A percentile compares a stretch with the other conserved stretches of the same genome.
Conservation (phyloP, 1,284 basidiomycete species). For the Mycena sp. region DNA sequence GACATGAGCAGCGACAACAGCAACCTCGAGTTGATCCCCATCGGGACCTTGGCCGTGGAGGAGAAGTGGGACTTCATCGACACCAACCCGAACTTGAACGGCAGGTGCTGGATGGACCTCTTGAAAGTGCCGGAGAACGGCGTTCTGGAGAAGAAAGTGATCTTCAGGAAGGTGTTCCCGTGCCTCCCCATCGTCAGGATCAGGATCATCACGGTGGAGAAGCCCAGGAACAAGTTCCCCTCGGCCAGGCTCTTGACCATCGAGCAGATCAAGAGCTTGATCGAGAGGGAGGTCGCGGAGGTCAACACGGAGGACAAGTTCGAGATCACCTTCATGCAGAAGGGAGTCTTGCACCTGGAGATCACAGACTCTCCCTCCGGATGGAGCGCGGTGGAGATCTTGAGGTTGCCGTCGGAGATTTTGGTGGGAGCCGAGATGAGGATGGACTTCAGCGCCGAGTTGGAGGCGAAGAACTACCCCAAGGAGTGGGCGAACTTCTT, state of each 20-base stretch:
- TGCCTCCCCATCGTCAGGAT: neutral
- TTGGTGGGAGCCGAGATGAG: neutral
- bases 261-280: neutral
- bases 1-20: neutral
- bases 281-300: neutral
- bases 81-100: neutral
- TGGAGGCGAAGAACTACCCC: neutral
- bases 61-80: neutral
- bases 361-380: neutral
- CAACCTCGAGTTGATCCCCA: neutral
- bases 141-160: neutral
- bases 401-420: neutral
- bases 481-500: too few relatives aligned
- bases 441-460: neutral
- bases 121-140: neutral
- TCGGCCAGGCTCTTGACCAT: neutral
- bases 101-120: neutral
- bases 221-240: neutral
- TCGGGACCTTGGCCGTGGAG: neutral
- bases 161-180: neutral
- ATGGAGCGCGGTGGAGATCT: neutral
- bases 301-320: neutral
- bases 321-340: neutral
- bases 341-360: neutral
- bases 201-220: neutral